phyloP scores from a whole-genome alignment of 495 filamentous ascomycete genomes.

The Cetradonia linearis region DNA sequence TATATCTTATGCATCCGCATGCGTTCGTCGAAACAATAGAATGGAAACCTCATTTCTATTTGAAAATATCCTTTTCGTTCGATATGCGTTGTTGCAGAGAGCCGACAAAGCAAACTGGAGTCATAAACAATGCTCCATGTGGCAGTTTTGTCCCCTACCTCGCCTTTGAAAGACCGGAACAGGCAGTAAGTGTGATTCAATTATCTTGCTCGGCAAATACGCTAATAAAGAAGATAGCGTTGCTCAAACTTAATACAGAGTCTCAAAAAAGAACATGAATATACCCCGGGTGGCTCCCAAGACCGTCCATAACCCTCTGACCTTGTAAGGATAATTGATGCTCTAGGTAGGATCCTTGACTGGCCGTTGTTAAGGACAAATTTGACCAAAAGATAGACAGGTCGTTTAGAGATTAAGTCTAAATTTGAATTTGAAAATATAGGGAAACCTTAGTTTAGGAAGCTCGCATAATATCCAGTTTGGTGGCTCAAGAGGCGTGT shows the following conservation, averaged over 20 bases:
- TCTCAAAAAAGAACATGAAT: background rate
- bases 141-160: background rate
- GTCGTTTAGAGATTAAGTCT: background rate
- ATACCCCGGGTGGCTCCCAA: background rate
- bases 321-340: background rate
- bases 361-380: background rate
- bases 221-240: background rate
- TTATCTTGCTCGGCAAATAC: background rate
- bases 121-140: background rate
- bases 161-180: background rate
- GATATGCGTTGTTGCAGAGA: background rate
- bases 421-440: background rate
- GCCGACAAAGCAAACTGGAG: background rate
- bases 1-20: too few species aligned
- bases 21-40: background rate
- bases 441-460: background rate
- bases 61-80: background rate
- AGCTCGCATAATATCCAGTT: background rate
- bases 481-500: background rate
- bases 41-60: background rate
- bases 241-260: background rate
- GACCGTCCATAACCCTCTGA: background rate
- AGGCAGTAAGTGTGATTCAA: background rate
- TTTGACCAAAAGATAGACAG: background rate
- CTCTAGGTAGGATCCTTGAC: background rate